A percentile compares a stretch with the other conserved stretches of the same genome.
Conservation (phyloP, 2,329 filamentous ascomycete genomes). For the Fusarium sp. region DNA sequence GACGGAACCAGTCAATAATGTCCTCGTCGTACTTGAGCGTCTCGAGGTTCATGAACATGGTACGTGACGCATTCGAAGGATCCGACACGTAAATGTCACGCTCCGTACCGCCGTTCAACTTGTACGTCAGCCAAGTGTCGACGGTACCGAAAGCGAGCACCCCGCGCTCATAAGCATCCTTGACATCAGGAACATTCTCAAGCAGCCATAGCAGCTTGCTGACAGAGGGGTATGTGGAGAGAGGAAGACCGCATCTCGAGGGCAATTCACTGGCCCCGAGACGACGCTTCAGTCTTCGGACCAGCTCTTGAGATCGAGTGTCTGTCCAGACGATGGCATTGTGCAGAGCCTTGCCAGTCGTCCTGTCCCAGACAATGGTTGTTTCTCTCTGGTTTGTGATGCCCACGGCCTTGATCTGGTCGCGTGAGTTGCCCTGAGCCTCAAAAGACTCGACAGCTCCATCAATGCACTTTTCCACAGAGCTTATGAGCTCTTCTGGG, state of each 20-base stretch:
- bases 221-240: slow-evolving; percentile 85
- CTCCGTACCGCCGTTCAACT: slow-evolving; percentile 77
- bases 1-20: slow-evolving; percentile 79
- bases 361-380: slow-evolving; percentile 81
- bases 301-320: slow-evolving; percentile 78
- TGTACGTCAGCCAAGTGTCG: slow-evolving; percentile 84
- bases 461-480: slow-evolving; percentile 82
- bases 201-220: slow-evolving; percentile 84
- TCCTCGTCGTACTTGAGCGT: slow-evolving; percentile 80
- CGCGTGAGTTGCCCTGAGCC: slow-evolving; percentile 72
- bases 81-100: slow-evolving; percentile 80
- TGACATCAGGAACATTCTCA: slow-evolving; percentile 74
- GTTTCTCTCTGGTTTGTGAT: slow-evolving; percentile 90
- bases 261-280: slow-evolving; percentile 75
- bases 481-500: slow-evolving; percentile 77
- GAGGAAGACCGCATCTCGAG: slow-evolving; percentile 78
- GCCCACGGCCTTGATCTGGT: slow-evolving; percentile 79
- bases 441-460: slow-evolving; percentile 77
- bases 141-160: slow-evolving; percentile 83
- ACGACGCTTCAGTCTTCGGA: slow-evolving; percentile 76
- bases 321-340: slow-evolving; percentile 90
- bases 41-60: slow-evolving; percentile 89
- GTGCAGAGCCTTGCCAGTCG: slow-evolving; percentile 80
- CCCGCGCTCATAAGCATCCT: slow-evolving; percentile 77
- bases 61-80: slow-evolving; percentile 81